Percentiles rank a stretch among this genome's conserved stretches.
Conservation (phyloP, 257 asterid species). For the Nicotiana noctiflora region DNA sequence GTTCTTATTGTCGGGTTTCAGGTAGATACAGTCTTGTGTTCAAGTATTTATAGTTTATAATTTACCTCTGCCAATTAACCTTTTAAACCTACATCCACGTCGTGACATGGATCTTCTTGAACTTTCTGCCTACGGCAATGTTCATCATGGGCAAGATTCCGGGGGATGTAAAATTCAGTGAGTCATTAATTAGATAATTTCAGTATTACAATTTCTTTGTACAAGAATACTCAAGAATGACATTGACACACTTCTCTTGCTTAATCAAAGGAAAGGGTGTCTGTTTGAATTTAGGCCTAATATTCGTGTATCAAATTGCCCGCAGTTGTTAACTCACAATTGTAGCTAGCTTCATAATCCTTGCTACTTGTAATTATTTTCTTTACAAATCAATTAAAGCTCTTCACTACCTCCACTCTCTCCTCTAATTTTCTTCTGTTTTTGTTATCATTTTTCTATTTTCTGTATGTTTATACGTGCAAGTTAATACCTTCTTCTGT, state of each 20-base stretch:
- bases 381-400: background rate
- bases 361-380: background rate
- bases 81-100: slow-evolving; percentile 33
- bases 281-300: background rate
- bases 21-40: slow-evolving; percentile 31
- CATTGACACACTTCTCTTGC: background rate
- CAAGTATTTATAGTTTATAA: background rate
- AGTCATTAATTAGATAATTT: background rate
- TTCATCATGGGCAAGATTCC: slow-evolving; percentile 56
- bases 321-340: background rate
- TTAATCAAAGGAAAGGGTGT: background rate
- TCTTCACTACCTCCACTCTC: background rate
- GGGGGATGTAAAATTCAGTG: slow-evolving; percentile 82
- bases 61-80: background rate
- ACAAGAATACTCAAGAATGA: background rate
- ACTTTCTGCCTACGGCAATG: slow-evolving; percentile 80
- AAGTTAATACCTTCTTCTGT: too few relatives aligned
- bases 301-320: background rate
- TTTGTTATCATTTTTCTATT: too few relatives aligned
- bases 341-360: background rate
- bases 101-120: slow-evolving; percentile 97
- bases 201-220: too few relatives aligned
- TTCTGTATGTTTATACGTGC: too few relatives aligned
- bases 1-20: slow-evolving; percentile 83
- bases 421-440: background rate